Percentiles rank a stretch among this genome's conserved stretches.
Evolutionary conservation across 768 basidiomycete genomes (phyloP).

Genomic region (Crepidotus variabilis): DNA sequence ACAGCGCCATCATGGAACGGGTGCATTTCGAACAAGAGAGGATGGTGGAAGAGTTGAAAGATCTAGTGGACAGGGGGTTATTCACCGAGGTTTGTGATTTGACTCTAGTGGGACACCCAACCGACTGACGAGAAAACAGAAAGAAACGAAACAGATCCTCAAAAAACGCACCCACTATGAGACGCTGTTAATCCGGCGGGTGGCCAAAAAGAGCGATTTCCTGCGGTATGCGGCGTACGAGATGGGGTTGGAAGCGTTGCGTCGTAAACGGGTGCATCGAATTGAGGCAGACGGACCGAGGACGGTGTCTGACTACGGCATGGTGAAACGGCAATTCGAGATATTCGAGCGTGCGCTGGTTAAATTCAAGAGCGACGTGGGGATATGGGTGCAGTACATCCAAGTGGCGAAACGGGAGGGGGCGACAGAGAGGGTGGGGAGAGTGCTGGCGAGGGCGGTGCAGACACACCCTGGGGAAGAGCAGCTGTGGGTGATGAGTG

Average conservation of each 20-base stretch:
- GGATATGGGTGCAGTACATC: constrained; percentile 87
- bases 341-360: constrained; percentile 88
- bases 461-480: background rate
- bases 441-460: constrained; percentile 76
- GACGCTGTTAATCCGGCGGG: constrained; percentile 75
- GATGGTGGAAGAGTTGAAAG: constrained; percentile 96
- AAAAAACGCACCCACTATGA: constrained; percentile 83
- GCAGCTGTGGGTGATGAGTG: constrained; percentile 74
- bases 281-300: constrained; percentile 27
- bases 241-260: constrained; percentile 79
- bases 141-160: constrained; percentile 82
- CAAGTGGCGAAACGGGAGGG: constrained; percentile 78
- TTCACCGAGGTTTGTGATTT: constrained; percentile 65
- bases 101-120: background rate
- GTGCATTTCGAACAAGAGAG: constrained; percentile 92
- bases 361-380: constrained; percentile 85
- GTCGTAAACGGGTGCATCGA: constrained; percentile 70
- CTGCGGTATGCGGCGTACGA: constrained; percentile 91
- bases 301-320: constrained; percentile 76
- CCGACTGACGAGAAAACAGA: constrained; percentile 35
- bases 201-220: constrained; percentile 85
- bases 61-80: constrained; percentile 78
- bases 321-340: constrained; percentile 81
- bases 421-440: constrained; percentile 74
- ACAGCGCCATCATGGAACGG: constrained; percentile 66